These are phyloP conservation scores for Gaeumannomyces tritici DNA, from an alignment of 2,329 filamentous ascomycete species.

Conservation along the genomic window DNA sequence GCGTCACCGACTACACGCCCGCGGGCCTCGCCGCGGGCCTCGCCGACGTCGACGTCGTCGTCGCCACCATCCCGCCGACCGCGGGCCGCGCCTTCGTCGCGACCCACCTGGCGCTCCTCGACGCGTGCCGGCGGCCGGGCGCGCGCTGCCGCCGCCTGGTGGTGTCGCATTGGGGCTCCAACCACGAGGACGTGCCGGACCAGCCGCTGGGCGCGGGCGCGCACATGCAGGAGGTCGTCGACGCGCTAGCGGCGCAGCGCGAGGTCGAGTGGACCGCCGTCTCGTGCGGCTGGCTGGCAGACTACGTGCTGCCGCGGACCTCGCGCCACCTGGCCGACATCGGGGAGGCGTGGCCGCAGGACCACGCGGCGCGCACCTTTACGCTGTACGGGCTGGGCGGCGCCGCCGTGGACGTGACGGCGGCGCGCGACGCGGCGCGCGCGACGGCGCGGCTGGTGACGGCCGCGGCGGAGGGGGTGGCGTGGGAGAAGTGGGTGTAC, in stretches of 20 bases:
- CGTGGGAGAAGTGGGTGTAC: constrained; percentile 2
- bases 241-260: constrained; percentile 3
- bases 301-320: constrained; percentile 4
- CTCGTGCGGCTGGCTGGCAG: constrained; percentile 6
- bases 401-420: constrained; percentile 2
- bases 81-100: no score
- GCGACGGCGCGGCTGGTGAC: background rate
- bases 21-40: no score
- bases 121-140: constrained; percentile 1
- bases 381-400: constrained; percentile 3
- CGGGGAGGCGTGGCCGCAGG: background rate
- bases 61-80: no score
- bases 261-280: constrained; percentile 5
- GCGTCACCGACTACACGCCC: no score
- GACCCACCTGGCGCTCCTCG: background rate
- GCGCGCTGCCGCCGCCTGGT: constrained; percentile 3
- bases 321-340: constrained; percentile 3
- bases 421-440: constrained; percentile 4
- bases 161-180: constrained; percentile 4
- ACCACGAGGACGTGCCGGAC: constrained; percentile 2
- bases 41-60: no score
- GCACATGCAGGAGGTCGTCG: background rate
- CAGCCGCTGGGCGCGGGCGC: background rate
- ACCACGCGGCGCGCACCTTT: background rate
- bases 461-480: background rate